These are phyloP conservation scores for Xanthoconium separans DNA, from an alignment of 1,284 basidiomycete species.

Conservation along the genomic window DNA sequence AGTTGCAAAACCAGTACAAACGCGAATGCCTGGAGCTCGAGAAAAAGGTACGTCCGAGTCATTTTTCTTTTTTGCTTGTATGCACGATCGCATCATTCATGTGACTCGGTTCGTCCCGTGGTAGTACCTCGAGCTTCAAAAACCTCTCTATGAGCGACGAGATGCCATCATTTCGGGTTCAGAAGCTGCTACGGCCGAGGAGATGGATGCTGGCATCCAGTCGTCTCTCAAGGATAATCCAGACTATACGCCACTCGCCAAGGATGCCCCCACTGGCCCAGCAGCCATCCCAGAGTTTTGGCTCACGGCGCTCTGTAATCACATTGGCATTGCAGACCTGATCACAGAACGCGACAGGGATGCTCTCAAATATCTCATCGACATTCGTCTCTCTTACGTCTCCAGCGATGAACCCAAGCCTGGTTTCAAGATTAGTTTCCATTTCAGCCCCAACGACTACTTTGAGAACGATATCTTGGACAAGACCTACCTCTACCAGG, in stretches of 20 bases:
- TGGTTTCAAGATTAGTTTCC: slow-evolving; percentile 90
- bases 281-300: slow-evolving; percentile 89
- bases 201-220: slow-evolving; percentile 80
- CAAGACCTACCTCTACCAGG: slow-evolving; percentile 96
- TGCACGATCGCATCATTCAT: slow-evolving; percentile 11
- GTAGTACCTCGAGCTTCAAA: slow-evolving; percentile 83
- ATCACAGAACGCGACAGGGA: slow-evolving; percentile 93
- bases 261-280: slow-evolving; percentile 40
- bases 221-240: slow-evolving; percentile 69
- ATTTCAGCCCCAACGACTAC: slow-evolving; percentile 83
- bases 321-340: slow-evolving; percentile 81
- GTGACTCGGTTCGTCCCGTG: not conserved
- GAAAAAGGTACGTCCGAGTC: slow-evolving; percentile 72
- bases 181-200: slow-evolving; percentile 74
- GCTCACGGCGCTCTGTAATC: slow-evolving; percentile 95
- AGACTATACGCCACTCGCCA: slow-evolving; percentile 57
- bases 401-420: slow-evolving; percentile 59
- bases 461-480: slow-evolving; percentile 84
- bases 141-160: slow-evolving; percentile 88
- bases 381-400: slow-evolving; percentile 73
- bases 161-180: slow-evolving; percentile 82
- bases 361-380: slow-evolving; percentile 65
- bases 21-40: slow-evolving; percentile 95
- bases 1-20: slow-evolving; percentile 95
- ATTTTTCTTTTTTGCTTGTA: slow-evolving; percentile 3